These are phyloP conservation scores for Colletotrichum zoysiae DNA, from an alignment of 2,329 filamentous ascomycete species.

Conservation along the genomic window DNA sequence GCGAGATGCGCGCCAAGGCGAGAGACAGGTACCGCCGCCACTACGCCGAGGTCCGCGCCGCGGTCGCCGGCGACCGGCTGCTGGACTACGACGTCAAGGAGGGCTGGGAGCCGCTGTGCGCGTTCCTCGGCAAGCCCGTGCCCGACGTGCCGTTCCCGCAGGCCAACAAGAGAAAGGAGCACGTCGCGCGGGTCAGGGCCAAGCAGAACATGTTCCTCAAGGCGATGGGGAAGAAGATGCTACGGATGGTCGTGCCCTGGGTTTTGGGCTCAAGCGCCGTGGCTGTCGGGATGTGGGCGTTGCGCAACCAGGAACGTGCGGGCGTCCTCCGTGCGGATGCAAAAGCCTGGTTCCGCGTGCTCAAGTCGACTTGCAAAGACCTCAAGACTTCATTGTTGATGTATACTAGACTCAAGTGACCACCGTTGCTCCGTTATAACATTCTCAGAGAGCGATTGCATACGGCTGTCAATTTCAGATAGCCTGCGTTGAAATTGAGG, in stretches of 20 bases:
- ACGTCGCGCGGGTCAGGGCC: constrained; percentile 27
- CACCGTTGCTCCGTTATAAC: not conserved
- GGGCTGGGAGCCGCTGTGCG: too few relatives aligned
- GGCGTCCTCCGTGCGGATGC: not conserved
- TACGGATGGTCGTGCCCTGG: not conserved
- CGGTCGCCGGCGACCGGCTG: too few relatives aligned
- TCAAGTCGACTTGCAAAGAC: not conserved
- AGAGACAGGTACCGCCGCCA: constrained; percentile 53
- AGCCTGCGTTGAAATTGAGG: not conserved
- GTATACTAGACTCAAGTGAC: not conserved
- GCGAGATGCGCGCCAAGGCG: constrained; percentile 54
- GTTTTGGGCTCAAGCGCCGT: not conserved
- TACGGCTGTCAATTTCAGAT: not conserved
- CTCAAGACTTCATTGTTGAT: not conserved
- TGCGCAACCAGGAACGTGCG: not conserved
- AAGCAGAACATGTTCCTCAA: constrained; percentile 33
- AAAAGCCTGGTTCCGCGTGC: not conserved
- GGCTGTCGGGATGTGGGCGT: not conserved
- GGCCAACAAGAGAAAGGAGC: constrained; percentile 20
- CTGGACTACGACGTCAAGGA: too few relatives aligned
- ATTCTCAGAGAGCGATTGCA: not conserved
- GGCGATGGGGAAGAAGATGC: not conserved
- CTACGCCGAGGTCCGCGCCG: constrained; percentile 50
- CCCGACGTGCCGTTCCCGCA: too few relatives aligned
- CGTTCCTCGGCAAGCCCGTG: too few relatives aligned